These are phyloP conservation scores for Auxenochlorella pyrenoidosa DNA, from an alignment of 139 green algal genomes.

Conservation along the genomic window DNA sequence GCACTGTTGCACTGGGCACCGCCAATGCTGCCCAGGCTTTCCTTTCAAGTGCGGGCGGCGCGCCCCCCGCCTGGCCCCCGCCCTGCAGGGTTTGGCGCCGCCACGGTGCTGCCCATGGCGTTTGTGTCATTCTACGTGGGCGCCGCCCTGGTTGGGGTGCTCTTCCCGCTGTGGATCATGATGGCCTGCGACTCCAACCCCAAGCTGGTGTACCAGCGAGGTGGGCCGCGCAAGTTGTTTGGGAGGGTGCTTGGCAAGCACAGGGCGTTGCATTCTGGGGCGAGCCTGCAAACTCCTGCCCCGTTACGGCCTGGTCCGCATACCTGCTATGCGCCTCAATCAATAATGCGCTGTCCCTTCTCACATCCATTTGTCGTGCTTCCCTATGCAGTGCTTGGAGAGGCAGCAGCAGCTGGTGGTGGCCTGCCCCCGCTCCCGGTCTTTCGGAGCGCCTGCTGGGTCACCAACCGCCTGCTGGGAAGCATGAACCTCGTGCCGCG, in stretches of 20 bases:
- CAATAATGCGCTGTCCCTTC: too few species aligned
- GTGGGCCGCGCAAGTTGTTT: not conserved
- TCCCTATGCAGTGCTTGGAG: constrained; percentile 6
- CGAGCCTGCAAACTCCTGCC: too few species aligned
- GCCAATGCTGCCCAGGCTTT: too few species aligned
- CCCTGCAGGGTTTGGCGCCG: constrained; percentile 67
- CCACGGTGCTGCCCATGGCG: constrained; percentile 57
- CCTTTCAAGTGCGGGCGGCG: too few species aligned
- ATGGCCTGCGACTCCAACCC: constrained; percentile 66
- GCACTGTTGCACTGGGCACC: too few species aligned
- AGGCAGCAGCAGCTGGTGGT: not conserved
- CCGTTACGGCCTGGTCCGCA: too few species aligned
- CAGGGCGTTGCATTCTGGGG: too few species aligned
- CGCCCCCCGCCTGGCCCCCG: too few species aligned
- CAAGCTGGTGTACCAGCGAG: constrained; percentile 14
- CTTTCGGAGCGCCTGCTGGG: constrained; percentile 22
- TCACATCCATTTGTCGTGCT: too few species aligned
- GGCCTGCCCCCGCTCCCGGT: constrained; percentile 10
- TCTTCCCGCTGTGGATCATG: constrained; percentile 78
- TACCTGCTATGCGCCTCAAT: too few species aligned
- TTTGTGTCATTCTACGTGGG: constrained; percentile 67
- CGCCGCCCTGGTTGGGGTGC: constrained; percentile 64
- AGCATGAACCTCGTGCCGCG: not conserved
- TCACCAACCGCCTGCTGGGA: constrained; percentile 15
- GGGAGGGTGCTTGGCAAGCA: too few species aligned